A percentile compares a stretch with the other conserved stretches of the same genome.
Conservation (phyloP, 108 stramenopile genomes). For the Nitzschia sp. region DNA sequence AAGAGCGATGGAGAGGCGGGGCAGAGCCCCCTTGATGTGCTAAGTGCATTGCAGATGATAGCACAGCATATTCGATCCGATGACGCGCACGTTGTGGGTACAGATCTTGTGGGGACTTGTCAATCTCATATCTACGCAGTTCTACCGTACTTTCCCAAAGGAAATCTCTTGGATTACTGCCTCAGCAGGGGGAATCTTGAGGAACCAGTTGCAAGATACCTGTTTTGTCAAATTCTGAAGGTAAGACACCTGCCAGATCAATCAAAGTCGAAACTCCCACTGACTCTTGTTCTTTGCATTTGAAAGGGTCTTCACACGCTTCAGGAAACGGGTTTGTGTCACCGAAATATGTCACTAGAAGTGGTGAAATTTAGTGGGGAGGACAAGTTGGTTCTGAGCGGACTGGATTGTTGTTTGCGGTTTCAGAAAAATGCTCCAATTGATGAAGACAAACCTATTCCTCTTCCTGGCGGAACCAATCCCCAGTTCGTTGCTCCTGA, state of each 20-base stretch:
- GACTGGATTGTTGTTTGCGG: slow-evolving; percentile 61
- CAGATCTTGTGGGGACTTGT: slow-evolving; percentile 21
- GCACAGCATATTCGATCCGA: background rate
- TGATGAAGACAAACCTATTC: slow-evolving; percentile 32
- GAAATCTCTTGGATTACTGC: slow-evolving; percentile 26
- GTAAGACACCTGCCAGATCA: slow-evolving; percentile 21
- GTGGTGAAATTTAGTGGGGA: slow-evolving; percentile 47
- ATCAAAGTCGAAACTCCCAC: background rate
- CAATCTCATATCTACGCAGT: slow-evolving; percentile 15
- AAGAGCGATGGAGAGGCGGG: background rate
- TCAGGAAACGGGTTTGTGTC: slow-evolving; percentile 55
- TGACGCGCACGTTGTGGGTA: slow-evolving; percentile 27
- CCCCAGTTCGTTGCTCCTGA: slow-evolving; percentile 74
- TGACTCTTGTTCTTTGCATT: background rate
- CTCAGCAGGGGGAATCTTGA: slow-evolving; percentile 15
- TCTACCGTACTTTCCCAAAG: slow-evolving; percentile 34
- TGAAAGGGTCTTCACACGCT: slow-evolving; percentile 58
- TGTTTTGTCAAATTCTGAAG: slow-evolving; percentile 64
- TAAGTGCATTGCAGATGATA: slow-evolving; percentile 20
- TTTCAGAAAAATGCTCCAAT: slow-evolving; percentile 5
- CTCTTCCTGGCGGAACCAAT: slow-evolving; percentile 53
- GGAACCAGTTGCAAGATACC: slow-evolving; percentile 56
- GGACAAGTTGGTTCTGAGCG: slow-evolving; percentile 42
- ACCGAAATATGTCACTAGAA: slow-evolving; percentile 66
- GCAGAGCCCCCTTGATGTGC: background rate